Evolutionary conservation across 495 filamentous ascomycete genomes (phyloP), one percentile per base, ranked within the genome.

Genomic region (Endocarpon pusillum): DNA sequence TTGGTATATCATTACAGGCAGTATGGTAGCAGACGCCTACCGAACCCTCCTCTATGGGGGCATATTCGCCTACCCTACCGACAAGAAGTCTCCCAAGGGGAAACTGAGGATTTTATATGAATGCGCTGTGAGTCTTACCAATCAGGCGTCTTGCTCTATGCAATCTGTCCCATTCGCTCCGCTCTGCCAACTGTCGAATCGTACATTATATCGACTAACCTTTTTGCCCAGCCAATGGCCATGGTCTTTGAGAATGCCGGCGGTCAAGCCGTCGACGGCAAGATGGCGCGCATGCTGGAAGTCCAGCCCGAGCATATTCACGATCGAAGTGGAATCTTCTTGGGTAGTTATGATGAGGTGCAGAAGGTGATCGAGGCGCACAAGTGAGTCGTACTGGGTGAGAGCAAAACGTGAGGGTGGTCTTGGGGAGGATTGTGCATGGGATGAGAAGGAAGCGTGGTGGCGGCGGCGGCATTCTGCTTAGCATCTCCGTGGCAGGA

Each of bases 201-300:
- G 23, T 12, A 12, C 23, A 25, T 12, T 8, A 25, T 8, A 25
- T 25, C 8, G 23, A 25, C 8, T 25, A 8, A 25, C 8, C 23
- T 14, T 4, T 31, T 5, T 14, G 7, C 28, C 12, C 19, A 31
- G 27, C 89, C 89, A 12, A 97, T 97, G 89, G 91, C 91, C 4
- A 83, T 96, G 85, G 67, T 97, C 15, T 94, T 97, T 60, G 89
- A 97, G 65, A 94, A 97, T 58, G 89, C 89, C 42, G 89, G 89
- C 42, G 89, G 89, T 30, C 71, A 89, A 56, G 89, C 89, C 2
- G 64, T 97, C 14, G 78, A 94, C 56, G 81, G 79, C 57, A 71
- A 73, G 24, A 89, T 91, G 80, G 58, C 73, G 39, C 75, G 89
- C 23, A 83, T 97, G 75, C 62, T 97, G 36, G 74, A 80, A 30